Base-by-base conservation (phyloP, 345 rosid species). In the Acer negundo region DNA sequence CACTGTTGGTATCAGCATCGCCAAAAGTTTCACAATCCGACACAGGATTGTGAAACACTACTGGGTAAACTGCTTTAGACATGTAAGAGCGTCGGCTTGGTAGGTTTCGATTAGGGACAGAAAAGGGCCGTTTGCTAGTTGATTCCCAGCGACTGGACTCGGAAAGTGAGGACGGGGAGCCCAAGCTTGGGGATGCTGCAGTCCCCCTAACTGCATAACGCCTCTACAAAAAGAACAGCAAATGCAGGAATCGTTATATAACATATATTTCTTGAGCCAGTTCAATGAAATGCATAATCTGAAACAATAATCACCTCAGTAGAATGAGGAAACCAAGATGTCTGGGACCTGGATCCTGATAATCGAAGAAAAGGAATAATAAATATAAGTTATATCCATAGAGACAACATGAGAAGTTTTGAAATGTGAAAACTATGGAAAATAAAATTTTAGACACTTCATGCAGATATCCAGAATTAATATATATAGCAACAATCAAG, bases 1-100 rank as follows among this genome's bases (percentile, higher is more conserved):
- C 55, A 73, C 86, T 86, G 82, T 82, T 82, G 23, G 66, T 44
- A 49, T 85, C 91, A 58, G 83, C 83, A 65, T 84, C 88, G 62
- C 84, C 84, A 68, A 72, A 77, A 71, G 78, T 83, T 80, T 86
- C 93, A 44, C 85, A 85, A 44, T 91, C 92, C 38, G 97, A 93
- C 56, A 90, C 95, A 3, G 97, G 97, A 82, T 95, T 95, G 83
- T 84, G 85, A 78, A 90, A 95, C 75, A 93, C 84, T 69, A 84
- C 80, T 7, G 97, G 94, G 59, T 86, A 91, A 76, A 91, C 89
- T 58, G 95, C 87, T 85, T 89, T 91, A 61, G 93, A 86, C 75
- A 78, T 77, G 84, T 87, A 82, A 78, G 93, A 80, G 72, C 89
- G 86, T 40, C 80, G 84, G 75, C 84, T 77, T 0, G 88, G 75